Conservation (phyloP, 441 rosid genomes). For the Kokia cookei region DNA sequence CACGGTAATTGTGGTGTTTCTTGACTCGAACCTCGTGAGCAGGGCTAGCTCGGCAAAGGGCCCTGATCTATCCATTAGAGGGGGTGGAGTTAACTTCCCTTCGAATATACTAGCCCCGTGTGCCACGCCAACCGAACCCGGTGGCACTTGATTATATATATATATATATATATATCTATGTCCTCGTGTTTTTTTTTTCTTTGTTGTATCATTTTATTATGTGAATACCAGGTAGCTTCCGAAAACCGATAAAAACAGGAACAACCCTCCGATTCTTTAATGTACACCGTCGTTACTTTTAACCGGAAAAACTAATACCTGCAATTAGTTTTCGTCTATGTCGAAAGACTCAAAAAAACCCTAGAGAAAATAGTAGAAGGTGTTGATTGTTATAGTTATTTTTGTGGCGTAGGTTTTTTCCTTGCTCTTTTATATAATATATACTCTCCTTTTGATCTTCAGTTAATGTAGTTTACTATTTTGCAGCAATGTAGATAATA, state of each 20-base stretch:
- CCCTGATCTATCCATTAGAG: conserved; percentile 59
- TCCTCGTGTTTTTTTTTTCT: conserved; percentile 10
- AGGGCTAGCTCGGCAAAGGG: conserved; percentile 38
- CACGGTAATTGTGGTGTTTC: conserved; percentile 76
- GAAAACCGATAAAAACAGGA: conserved; percentile 16
- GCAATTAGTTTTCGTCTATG: conserved; percentile 31
- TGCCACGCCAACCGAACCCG: conserved; percentile 41
- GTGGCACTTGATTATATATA: conserved; percentile 19
- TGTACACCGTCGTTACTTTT: conserved; percentile 51
- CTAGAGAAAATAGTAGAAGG: conserved; percentile 29
- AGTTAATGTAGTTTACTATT: not conserved
- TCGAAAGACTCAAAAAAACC: not conserved
- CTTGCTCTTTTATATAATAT: not conserved
- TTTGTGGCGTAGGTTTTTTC: conserved; percentile 13
- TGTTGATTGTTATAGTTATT: conserved; percentile 26
- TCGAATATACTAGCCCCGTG: conserved; percentile 52
- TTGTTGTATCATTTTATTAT: conserved; percentile 27
- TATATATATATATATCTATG: not conserved
- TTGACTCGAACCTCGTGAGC: conserved; percentile 60
- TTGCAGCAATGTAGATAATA: not conserved
- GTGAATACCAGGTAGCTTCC: conserved; percentile 50
- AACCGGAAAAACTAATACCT: conserved; percentile 31
- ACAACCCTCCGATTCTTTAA: conserved; percentile 46
- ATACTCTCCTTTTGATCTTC: not conserved
- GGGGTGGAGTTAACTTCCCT: conserved; percentile 58